A percentile compares a stretch with the other conserved stretches of the same genome.
These are phyloP conservation scores for Ceratobasidium sp. DNA, from an alignment of 1,284 basidiomycete genomes.

Conservation along the genomic window DNA sequence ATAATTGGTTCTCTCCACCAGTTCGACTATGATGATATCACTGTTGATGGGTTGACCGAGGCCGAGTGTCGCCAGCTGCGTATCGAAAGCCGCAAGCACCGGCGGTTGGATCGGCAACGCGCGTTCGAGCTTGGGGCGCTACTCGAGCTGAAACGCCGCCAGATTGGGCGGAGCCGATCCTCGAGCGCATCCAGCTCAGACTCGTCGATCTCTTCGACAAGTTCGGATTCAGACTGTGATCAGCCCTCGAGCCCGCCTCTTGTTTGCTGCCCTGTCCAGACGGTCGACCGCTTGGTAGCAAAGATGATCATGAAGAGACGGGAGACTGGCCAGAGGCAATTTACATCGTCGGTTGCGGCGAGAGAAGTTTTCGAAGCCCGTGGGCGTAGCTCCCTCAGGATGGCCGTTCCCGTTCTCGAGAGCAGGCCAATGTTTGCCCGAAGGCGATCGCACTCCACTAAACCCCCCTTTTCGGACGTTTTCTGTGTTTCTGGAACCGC, in stretches of 20 bases:
- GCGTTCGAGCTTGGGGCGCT: conserved; percentile 20
- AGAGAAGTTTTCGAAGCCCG: conserved; percentile 28
- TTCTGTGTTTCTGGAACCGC: conserved; percentile 5
- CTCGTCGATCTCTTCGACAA: conserved; percentile 6
- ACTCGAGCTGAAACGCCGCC: conserved; percentile 29
- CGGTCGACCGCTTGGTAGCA: conserved; percentile 27
- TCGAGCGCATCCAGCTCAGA: conserved; percentile 19
- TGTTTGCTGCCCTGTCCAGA: background rate
- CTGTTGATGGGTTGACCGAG: conserved; percentile 34
- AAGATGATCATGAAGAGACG: conserved; percentile 33
- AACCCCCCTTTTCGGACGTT: conserved; percentile 3
- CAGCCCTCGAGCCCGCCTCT: conserved; percentile 7
- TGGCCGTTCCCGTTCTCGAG: background rate
- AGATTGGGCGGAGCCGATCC: conserved; percentile 35
- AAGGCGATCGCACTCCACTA: conserved; percentile 15
- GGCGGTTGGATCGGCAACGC: conserved; percentile 33
- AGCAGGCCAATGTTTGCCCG: background rate
- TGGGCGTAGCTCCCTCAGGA: conserved; percentile 24
- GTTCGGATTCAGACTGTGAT: conserved; percentile 8
- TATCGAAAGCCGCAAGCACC: conserved; percentile 16
- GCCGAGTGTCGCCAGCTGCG: conserved; percentile 30
- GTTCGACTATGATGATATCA: conserved; percentile 37
- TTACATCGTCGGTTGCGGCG: conserved; percentile 11
- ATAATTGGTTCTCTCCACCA: conserved; percentile 2
- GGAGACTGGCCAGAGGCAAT: conserved; percentile 1